These are phyloP conservation scores for Biancaea sappan DNA, from an alignment of 306 rosid genomes.

Conservation along the genomic window DNA sequence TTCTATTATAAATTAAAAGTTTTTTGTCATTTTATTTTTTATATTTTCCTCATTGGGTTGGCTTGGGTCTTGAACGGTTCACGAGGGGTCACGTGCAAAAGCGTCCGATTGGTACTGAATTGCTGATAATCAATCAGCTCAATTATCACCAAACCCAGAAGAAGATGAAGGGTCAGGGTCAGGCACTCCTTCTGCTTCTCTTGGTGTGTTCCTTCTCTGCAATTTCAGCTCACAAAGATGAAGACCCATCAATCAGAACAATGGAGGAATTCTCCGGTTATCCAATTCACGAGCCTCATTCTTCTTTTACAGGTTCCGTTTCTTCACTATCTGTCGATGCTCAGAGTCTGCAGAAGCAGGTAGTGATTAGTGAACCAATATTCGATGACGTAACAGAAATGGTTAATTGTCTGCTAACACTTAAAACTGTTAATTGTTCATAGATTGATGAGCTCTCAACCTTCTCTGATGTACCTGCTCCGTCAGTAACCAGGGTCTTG, in stretches of 20 bases:
- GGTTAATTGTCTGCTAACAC: slow-evolving; percentile 23
- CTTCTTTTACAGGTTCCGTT: slow-evolving; percentile 33
- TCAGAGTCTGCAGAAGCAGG: slow-evolving; percentile 78
- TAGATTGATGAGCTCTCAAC: slow-evolving; percentile 88
- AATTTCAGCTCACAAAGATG: slow-evolving; percentile 48
- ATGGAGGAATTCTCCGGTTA: slow-evolving; percentile 91
- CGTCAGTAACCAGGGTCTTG: slow-evolving; percentile 90
- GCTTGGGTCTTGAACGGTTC: slow-evolving; percentile 4
- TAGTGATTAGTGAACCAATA: slow-evolving; percentile 37
- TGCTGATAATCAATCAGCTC: background rate
- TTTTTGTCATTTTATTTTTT: background rate
- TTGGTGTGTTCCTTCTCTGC: slow-evolving; percentile 42
- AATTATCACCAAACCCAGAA: background rate
- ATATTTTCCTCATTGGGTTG: background rate
- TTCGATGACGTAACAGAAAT: background rate
- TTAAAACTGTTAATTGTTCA: slow-evolving; percentile 6
- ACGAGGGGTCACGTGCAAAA: slow-evolving; percentile 7
- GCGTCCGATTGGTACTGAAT: background rate
- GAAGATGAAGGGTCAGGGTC: slow-evolving; percentile 48
- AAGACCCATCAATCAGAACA: slow-evolving; percentile 71
- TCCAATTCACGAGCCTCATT: slow-evolving; percentile 62
- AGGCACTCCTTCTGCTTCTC: slow-evolving; percentile 20
- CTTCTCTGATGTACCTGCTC: slow-evolving; percentile 83
- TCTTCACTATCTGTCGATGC: slow-evolving; percentile 66
- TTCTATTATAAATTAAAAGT: too few species aligned